These are phyloP conservation scores for Talaromyces borbonicus DNA, from an alignment of 495 filamentous ascomycete species.

Conservation along the genomic window DNA sequence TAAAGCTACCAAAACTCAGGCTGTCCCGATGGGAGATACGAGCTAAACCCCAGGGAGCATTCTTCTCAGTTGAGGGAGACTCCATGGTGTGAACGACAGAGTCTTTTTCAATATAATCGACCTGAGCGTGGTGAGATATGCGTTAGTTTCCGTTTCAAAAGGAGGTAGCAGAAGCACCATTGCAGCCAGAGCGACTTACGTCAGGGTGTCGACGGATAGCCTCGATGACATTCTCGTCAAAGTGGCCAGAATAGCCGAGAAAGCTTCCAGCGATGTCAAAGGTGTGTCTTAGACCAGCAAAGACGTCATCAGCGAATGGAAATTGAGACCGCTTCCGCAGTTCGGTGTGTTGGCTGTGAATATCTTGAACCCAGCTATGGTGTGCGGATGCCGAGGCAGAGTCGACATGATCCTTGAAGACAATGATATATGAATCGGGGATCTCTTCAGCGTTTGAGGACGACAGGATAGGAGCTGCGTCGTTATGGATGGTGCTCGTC, in stretches of 20 bases:
- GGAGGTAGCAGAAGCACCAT: not conserved
- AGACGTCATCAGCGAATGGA: constrained; percentile 58
- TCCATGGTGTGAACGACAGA: constrained; percentile 75
- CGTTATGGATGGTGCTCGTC: constrained; percentile 73
- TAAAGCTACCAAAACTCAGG: constrained; percentile 84
- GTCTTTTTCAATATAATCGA: constrained; percentile 94
- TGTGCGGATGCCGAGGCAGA: constrained; percentile 58
- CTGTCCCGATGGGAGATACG: constrained; percentile 90
- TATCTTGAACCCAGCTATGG: constrained; percentile 85
- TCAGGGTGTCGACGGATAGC: constrained; percentile 92
- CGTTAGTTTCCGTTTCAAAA: not conserved
- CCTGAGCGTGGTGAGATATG: constrained; percentile 41
- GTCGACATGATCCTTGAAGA: constrained; percentile 93
- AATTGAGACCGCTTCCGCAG: constrained; percentile 83
- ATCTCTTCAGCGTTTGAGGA: constrained; percentile 65
- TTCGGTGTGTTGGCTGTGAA: constrained; percentile 63
- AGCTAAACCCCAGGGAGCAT: constrained; percentile 94
- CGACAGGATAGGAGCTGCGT: constrained; percentile 80
- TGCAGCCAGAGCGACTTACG: constrained; percentile 55
- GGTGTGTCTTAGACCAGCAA: constrained; percentile 85
- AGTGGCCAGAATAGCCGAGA: constrained; percentile 90
- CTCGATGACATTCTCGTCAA: constrained; percentile 87
- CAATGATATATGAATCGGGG: constrained; percentile 90
- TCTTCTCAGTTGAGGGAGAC: constrained; percentile 60
- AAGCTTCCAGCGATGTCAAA: constrained; percentile 79